These are phyloP conservation scores for Salix dunnii DNA, from an alignment of 345 rosid genomes.

Conservation along the genomic window DNA sequence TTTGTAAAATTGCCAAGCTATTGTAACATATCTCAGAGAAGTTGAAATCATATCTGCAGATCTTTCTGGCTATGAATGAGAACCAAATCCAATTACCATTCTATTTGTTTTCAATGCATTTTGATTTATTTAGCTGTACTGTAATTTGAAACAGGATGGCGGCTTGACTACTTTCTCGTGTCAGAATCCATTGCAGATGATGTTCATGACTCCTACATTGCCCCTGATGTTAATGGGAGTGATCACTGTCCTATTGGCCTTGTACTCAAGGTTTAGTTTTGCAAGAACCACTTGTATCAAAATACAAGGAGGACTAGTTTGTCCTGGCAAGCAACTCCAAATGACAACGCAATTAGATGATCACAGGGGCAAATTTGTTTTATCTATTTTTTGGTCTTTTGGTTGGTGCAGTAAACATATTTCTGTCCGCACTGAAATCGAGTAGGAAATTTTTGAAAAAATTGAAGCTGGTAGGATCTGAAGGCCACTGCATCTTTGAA, in stretches of 20 bases:
- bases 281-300: not conserved
- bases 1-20: not conserved
- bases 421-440: not conserved
- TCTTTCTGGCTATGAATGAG: not conserved
- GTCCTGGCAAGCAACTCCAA: not conserved
- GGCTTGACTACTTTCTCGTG: conserved; percentile 92
- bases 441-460: not conserved
- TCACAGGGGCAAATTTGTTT: not conserved
- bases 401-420: not conserved
- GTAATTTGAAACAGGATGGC: conserved; percentile 67
- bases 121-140: not conserved
- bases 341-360: not conserved
- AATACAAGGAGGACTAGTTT: not conserved
- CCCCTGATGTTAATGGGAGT: conserved; percentile 81
- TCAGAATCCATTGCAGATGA: conserved; percentile 70
- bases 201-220: conserved; percentile 82
- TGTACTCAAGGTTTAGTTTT: conserved; percentile 53
- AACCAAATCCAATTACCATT: not conserved
- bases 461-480: not conserved
- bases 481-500: not conserved
- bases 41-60: not conserved
- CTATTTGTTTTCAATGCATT: not conserved
- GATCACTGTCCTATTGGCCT: conserved; percentile 94
- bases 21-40: not conserved
- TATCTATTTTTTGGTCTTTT: not conserved